Percentiles rank a stretch among this genome's conserved stretches.
Evolutionary conservation across 2,329 filamentous ascomycete species (phyloP).

Genomic region (Chaetomium olivaceum): DNA sequence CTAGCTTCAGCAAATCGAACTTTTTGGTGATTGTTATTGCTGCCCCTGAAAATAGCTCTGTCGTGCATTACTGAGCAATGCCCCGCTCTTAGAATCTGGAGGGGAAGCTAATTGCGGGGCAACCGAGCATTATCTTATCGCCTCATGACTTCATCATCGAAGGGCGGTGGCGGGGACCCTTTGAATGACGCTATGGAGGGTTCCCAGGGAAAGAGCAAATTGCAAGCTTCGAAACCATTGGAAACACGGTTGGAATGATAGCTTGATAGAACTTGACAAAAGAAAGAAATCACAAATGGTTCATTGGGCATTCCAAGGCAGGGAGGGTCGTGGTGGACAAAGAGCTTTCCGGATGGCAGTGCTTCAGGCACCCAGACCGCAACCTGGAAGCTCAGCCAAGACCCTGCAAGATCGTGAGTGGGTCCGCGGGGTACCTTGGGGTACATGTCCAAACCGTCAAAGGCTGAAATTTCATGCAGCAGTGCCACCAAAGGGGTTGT

Average conservation of each 20-base stretch:
- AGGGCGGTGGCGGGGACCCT: constrained; percentile 2
- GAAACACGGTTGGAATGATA: background rate
- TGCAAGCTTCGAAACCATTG: background rate
- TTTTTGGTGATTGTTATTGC: background rate
- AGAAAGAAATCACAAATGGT: background rate
- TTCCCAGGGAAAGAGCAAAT: background rate
- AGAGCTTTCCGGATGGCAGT: background rate
- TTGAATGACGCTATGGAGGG: background rate
- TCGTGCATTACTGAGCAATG: background rate
- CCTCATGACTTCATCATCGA: constrained; percentile 12
- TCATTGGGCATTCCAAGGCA: constrained; percentile 18
- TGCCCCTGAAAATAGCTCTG: background rate
- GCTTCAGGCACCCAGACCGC: constrained; percentile 32
- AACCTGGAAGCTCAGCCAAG: constrained; percentile 5
- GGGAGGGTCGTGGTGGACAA: constrained; percentile 6
- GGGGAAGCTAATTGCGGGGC: constrained; percentile 25
- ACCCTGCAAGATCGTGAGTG: constrained; percentile 23
- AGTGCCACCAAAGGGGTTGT: background rate
- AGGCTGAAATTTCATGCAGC: constrained; percentile 1
- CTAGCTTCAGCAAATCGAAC: background rate
- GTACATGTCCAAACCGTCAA: constrained; percentile 25
- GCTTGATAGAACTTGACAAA: background rate
- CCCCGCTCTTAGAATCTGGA: background rate
- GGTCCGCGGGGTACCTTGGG: constrained; percentile 28
- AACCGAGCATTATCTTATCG: constrained; percentile 34